Percentiles rank a stretch among this genome's conserved stretches.
These are phyloP conservation scores for Tulasnella sp. DNA, from an alignment of 768 basidiomycete genomes.

Conservation along the genomic window DNA sequence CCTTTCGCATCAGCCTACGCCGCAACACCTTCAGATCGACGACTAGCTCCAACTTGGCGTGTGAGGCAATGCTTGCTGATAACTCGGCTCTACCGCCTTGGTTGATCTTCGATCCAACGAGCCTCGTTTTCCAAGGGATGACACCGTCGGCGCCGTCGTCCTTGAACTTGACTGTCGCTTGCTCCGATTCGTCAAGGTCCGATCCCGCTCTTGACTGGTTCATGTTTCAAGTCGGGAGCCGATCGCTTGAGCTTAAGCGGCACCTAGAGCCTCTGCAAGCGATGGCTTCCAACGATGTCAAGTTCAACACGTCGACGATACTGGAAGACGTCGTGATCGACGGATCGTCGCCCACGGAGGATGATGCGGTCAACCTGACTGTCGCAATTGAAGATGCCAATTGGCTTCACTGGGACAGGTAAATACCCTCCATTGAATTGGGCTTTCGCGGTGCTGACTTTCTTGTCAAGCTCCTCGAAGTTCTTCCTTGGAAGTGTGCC, in stretches of 20 bases:
- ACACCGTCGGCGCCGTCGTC: neutral
- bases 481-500: neutral
- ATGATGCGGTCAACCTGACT: neutral
- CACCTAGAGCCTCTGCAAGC: neutral
- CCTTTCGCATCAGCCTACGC: conserved; percentile 14
- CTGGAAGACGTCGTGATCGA: neutral
- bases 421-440: neutral
- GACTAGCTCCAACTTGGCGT: neutral
- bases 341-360: neutral
- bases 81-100: neutral
- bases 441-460: neutral
- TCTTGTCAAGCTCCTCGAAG: neutral
- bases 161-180: neutral
- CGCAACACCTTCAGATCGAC: neutral
- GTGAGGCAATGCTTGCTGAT: neutral
- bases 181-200: conserved; percentile 1
- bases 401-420: conserved; percentile 13
- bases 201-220: conserved; percentile 22
- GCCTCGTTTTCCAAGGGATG: neutral
- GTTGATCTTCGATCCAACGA: conserved; percentile 6
- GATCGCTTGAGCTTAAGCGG: neutral
- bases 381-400: neutral
- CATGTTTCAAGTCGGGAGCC: conserved; percentile 6
- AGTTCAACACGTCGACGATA: neutral
- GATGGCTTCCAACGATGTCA: conserved; percentile 10